Evolutionary conservation across 208 protist genomes (phyloP).

Genomic region (Crithidia brevicula): DNA sequence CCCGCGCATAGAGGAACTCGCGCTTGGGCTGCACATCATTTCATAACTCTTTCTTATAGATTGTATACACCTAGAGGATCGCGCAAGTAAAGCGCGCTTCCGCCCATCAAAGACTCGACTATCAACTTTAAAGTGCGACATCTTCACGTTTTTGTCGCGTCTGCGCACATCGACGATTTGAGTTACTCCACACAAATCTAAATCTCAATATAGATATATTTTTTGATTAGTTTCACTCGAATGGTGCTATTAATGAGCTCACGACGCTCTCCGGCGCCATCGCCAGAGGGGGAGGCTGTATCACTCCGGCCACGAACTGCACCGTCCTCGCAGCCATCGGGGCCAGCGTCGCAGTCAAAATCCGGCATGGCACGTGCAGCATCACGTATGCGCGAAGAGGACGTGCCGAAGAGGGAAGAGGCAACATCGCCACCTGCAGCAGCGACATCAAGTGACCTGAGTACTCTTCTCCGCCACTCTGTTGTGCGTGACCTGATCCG

Average conservation of each 20-base stretch:
- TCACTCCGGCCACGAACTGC: neutral
- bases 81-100: no score
- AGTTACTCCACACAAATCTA: no score
- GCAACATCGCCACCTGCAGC: neutral
- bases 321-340: neutral
- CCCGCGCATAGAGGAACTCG: no score
- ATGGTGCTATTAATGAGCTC: neutral
- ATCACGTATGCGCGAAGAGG: neutral
- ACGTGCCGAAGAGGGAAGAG: neutral
- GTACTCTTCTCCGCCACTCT: conserved; percentile 25
- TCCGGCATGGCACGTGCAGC: neutral
- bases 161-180: no score
- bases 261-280: neutral
- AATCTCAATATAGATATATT: no score
- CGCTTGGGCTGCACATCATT: no score
- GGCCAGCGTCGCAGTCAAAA: neutral
- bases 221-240: no score
- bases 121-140: no score
- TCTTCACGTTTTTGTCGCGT: no score
- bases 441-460: neutral
- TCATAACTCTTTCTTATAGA: no score
- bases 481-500: conserved; percentile 56
- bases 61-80: no score
- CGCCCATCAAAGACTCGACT: no score
- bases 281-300: neutral